phyloP scores from a whole-genome alignment of 305 asterid genomes.

The Fraxinus angustifolia region DNA sequence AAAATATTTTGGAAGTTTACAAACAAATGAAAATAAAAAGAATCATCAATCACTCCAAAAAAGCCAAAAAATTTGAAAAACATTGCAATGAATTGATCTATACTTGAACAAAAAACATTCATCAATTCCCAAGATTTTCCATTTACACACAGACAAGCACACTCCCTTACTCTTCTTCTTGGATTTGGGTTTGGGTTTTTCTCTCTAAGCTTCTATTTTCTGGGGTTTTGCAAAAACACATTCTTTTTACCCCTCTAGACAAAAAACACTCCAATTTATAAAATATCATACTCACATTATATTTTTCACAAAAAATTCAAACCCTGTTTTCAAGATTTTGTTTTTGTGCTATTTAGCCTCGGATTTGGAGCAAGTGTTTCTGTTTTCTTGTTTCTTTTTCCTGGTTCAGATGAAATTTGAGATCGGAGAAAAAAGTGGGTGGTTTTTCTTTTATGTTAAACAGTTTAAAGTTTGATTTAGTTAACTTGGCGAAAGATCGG shows the following conservation, averaged over 20 bases:
- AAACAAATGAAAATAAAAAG: background rate
- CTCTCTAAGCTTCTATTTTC: slow-evolving; percentile 28
- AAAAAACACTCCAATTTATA: slow-evolving; percentile 20
- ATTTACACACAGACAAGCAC: slow-evolving; percentile 24
- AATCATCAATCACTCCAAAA: background rate
- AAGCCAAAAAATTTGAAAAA: background rate
- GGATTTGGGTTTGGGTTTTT: slow-evolving; percentile 26
- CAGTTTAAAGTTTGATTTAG: background rate
- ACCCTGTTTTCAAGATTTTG: slow-evolving; percentile 19
- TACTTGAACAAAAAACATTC: slow-evolving; percentile 37
- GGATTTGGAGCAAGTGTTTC: slow-evolving; percentile 27
- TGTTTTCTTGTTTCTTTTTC: background rate
- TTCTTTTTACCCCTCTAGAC: slow-evolving; percentile 20
- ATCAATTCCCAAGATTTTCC: slow-evolving; percentile 56
- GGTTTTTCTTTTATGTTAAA: slow-evolving; percentile 27
- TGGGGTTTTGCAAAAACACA: slow-evolving; percentile 59
- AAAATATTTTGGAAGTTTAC: background rate
- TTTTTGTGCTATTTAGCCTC: slow-evolving; percentile 15
- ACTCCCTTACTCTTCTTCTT: slow-evolving; percentile 28
- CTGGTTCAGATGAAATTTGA: slow-evolving; percentile 30
- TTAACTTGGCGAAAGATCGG: slow-evolving; percentile 38
- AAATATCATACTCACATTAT: slow-evolving; percentile 30
- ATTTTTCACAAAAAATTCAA: slow-evolving; percentile 4
- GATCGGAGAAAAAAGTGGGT: slow-evolving; percentile 36
- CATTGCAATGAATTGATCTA: background rate